A percentile compares a stretch with the other conserved stretches of the same genome.
Conservation (phyloP, 164 flowering plant species). For the Pachysandra terminalis region DNA sequence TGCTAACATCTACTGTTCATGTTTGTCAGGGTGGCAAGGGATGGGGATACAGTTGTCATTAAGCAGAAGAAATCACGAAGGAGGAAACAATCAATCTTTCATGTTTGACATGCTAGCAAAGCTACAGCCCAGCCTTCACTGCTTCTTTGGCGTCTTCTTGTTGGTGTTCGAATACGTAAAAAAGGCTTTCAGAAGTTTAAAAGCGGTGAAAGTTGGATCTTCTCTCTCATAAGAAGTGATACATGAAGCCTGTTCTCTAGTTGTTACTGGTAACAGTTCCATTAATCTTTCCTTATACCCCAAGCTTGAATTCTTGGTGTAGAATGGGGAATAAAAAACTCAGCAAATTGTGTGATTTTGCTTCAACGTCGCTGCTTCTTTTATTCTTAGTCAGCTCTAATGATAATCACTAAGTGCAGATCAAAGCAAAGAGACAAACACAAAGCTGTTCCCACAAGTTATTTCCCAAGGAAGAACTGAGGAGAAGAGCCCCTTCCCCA, state of each 20-base stretch:
- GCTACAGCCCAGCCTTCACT: slow-evolving; percentile 20
- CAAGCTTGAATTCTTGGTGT: background rate
- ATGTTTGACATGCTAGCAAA: slow-evolving; percentile 14
- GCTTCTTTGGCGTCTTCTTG: slow-evolving; percentile 22
- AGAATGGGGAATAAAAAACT: background rate
- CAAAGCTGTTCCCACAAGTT: too few relatives aligned
- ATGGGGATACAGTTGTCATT: slow-evolving; percentile 2
- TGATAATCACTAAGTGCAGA: too few relatives aligned
- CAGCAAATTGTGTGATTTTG: too few relatives aligned
- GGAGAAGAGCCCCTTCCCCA: too few relatives aligned
- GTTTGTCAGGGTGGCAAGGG: slow-evolving; percentile 14
- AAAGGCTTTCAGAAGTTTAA: slow-evolving; percentile 11
- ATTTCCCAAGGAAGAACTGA: too few relatives aligned
- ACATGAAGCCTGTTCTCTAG: background rate
- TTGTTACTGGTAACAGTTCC: too few relatives aligned
- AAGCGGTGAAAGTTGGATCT: slow-evolving; percentile 24
- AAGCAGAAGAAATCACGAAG: slow-evolving; percentile 13
- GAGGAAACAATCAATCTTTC: slow-evolving; percentile 2
- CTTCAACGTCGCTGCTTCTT: background rate
- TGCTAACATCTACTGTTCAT: background rate
- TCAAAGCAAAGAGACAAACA: too few relatives aligned
- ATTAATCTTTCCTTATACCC: background rate
- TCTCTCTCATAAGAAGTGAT: slow-evolving; percentile 15
- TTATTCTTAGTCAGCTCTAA: too few relatives aligned
- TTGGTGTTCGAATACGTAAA: slow-evolving; percentile 20